Base-by-base conservation (phyloP, 768 basidiomycete species). In the Amanita pallidorosea region DNA sequence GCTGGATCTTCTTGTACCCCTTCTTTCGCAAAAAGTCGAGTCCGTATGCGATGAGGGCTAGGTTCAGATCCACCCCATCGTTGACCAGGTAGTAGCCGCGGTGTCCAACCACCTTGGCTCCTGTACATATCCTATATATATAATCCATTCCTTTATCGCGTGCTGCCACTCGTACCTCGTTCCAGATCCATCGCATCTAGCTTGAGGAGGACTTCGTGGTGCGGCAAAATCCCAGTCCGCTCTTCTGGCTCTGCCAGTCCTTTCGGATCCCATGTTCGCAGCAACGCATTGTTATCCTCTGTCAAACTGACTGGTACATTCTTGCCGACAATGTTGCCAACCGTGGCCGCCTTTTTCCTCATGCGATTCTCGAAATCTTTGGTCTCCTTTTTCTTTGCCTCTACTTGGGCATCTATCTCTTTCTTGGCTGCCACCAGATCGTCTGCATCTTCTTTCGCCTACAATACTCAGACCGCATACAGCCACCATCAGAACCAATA, bases 121-220 rank as follows among this genome's bases (percentile, higher is more conserved):
- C 89, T 92, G 55, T 43, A 41, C 20, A 22, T 52, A n/a, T 8
- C 9, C 17, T 35, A 25, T 37, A 20, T 20, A 36, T 35, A 48
- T 45, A 55, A 33, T 38, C 37, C 9, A 52, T 52, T 15, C 42
- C 25, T 34, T 6, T 13, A 7, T 25, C 23, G 13, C 18, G 31
- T 34, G 23, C 15, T n/a, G 41, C 12, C 5, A 5, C 37, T 63
- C 72, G n/a, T 54, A 85, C 91, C 96, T 65, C 96, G 79, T 65
- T 99, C 96, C 42, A 96, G 81, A 65, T 98, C 96, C 79, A 95
- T 93, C 20, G 91, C 93, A 60, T 96, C 96, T 23, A 99, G 71
- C 38, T 91, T 79, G 43, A 92, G 78, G 43, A 99, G 77, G 22
- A 98, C 91, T 70, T 99, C 96, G 60, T 99, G 94, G 65, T 99